A percentile compares a stretch with the other conserved stretches of the same genome.
phyloP scores from a whole-genome alignment of 257 asterid species.

The Anisodus tanguticus region DNA sequence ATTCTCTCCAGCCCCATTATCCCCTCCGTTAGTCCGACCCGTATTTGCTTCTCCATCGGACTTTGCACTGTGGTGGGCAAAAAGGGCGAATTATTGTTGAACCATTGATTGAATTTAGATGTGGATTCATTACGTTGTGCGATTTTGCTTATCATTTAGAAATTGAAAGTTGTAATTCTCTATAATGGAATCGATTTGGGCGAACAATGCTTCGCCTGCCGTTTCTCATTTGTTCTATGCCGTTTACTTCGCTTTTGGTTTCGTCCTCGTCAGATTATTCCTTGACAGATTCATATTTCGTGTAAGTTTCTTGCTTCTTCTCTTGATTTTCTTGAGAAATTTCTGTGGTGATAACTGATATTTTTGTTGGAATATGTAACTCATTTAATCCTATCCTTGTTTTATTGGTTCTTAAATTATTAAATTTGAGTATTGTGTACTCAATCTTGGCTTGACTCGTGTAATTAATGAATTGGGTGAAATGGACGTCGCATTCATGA shows the following conservation, averaged over 20 bases:
- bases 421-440: neutral
- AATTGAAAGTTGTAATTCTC: constrained; percentile 31
- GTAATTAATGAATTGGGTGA: neutral
- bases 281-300: constrained; percentile 77
- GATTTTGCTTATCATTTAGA: neutral
- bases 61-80: constrained; percentile 19
- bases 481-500: neutral
- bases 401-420: neutral
- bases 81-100: neutral
- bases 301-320: constrained; percentile 51
- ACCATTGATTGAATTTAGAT: neutral
- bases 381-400: neutral
- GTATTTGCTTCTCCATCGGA: neutral
- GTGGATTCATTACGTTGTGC: neutral
- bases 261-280: constrained; percentile 67
- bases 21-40: neutral
- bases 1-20: neutral
- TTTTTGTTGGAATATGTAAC: no score
- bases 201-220: constrained; percentile 53
- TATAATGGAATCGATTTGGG: constrained; percentile 65
- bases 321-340: neutral
- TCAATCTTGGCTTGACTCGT: neutral
- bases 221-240: constrained; percentile 59
- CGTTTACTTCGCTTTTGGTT: constrained; percentile 56
- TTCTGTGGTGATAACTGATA: no score